Evolutionary conservation across 2,329 filamentous ascomycete species (phyloP), one percentile per base, ranked within the genome.

Genomic region (Penicillium griseofulvum): DNA sequence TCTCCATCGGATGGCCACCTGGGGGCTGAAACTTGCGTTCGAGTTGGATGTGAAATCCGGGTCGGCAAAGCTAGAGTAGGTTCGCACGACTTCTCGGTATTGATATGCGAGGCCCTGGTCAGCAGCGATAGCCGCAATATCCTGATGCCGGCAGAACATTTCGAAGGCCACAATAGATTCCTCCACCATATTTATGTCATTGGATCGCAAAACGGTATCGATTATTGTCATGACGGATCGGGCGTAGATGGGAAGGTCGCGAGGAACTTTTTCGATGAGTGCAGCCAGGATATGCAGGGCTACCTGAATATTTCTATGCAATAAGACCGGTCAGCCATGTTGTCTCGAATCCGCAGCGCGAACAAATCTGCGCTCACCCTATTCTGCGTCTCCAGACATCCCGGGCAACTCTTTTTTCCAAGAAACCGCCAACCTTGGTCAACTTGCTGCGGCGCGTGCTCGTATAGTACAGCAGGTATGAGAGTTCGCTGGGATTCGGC

Each of bases 381-480:
- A 94, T 90, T 69, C 91, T 87, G 73, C 86, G 83, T 70, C 90
- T 89, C 85, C 88, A 95, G 63, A 97, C 91, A 79, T 99, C 94
- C 69, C 86, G 88, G 58, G 89, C 89, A 22, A 91, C 94, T 79
- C 93, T 91, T 80, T 93, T 95, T 78, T 97, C 92, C 62, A 99
- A 82, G 71, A 97, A 99, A 65, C 86, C 87, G 73, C 91, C 91
- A 64, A 99, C 92, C 77, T 99, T 99, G 69, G 94, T 90, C 66
- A 97, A 86, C 81, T 97, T 99, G 76, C 90, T 93, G 62, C 91
- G 87, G 57, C 93, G 90, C 65, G 92, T 96, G 71, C 90, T 95
- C 58, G 90, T 91, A 80, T 99, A 97, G 82, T 96, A 97, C 52
- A 97, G 85, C 62, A 99, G 84, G 73, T 97, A 97, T 76, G 91